Percentiles rank a stretch among this genome's conserved stretches.
phyloP scores from a whole-genome alignment of 495 filamentous ascomycete genomes.

The Neurospora tetrasperma region DNA sequence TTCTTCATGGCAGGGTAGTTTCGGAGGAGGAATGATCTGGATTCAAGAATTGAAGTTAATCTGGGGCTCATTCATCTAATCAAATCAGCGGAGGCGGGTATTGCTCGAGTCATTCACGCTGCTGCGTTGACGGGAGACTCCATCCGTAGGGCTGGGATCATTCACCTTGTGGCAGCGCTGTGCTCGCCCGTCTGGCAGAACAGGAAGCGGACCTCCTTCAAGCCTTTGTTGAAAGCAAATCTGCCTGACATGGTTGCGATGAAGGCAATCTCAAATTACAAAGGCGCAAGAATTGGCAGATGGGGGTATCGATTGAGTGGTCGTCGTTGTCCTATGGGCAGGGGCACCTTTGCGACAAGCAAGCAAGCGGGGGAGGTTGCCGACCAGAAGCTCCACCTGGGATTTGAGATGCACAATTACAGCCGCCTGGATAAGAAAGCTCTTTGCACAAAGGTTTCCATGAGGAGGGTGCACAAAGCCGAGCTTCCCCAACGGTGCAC shows the following conservation, averaged over 20 bases:
- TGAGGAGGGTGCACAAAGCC: neutral
- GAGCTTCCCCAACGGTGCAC: neutral
- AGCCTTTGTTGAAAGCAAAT: slow-evolving; percentile 75
- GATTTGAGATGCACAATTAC: neutral
- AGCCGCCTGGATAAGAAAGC: neutral
- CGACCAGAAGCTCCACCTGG: slow-evolving; percentile 4
- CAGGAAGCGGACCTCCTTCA: slow-evolving; percentile 95
- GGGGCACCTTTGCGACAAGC: neutral
- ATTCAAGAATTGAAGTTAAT: slow-evolving; percentile 2
- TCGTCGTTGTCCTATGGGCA: slow-evolving; percentile 2
- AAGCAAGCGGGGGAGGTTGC: slow-evolving; percentile 8
- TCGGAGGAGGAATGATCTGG: slow-evolving; percentile 77
- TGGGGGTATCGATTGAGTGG: slow-evolving; percentile 8
- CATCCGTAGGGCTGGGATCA: slow-evolving; percentile 3
- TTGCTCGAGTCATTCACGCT: neutral
- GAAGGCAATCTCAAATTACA: neutral
- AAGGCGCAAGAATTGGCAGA: neutral
- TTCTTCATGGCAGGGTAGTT: slow-evolving; percentile 99
- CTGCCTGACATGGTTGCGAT: slow-evolving; percentile 68
- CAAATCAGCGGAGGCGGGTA: neutral
- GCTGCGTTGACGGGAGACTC: neutral
- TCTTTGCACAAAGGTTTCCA: neutral
- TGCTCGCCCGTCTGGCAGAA: slow-evolving; percentile 90
- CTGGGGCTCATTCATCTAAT: neutral
- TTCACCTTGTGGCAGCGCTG: slow-evolving; percentile 75